Base-by-base conservation (phyloP, 495 filamentous ascomycete genomes). In the Cairneyella variabilis region DNA sequence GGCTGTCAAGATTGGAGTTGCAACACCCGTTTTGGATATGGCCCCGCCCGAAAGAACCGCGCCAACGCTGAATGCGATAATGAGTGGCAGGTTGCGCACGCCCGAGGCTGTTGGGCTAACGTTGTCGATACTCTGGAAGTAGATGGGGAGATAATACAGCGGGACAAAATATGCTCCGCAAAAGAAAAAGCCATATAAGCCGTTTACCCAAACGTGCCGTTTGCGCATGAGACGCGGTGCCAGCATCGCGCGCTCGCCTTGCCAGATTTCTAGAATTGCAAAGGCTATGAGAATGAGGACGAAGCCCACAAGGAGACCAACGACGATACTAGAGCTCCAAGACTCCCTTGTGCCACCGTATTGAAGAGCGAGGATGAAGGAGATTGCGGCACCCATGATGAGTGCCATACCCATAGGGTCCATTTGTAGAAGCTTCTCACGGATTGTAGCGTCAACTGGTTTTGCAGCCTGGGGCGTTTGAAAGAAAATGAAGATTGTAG, bases 91-190 rank as follows among this genome's bases (percentile, higher is more conserved):
- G 18, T 48, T 48, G n/a, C n/a, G n/a, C n/a, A n/a, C n/a, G n/a
- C n/a, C n/a, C n/a, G n/a, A n/a, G n/a, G n/a, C n/a, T n/a, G n/a
- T n/a, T n/a, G n/a, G n/a, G n/a, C n/a, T n/a, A n/a, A 61, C 69
- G 3, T 68, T 71, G 51, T 74, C 71, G 59, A 82, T 76, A 3
- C 75, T 75, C 62, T 89, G 86, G 64, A 89, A 86, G 75, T 80
- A 89, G 43, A 87, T 75, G 1, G 83, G 82, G 0, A 86, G 61
- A 50, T 78, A 81, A 56, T 78, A 82, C 1, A 75, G 14, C 17
- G 57, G 14, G 2, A 46, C 14, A 45, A 61, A 48, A 22, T 48
- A 45, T 10, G 28, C 10, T 3, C 50, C 54, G 2, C 46, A 51
- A 32, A 60, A 25, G 3, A 49, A 32, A 44, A 62, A 53, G 16